Evolutionary conservation across 257 asterid genomes (phyloP).

Genomic region (Cruciata laevipes): DNA sequence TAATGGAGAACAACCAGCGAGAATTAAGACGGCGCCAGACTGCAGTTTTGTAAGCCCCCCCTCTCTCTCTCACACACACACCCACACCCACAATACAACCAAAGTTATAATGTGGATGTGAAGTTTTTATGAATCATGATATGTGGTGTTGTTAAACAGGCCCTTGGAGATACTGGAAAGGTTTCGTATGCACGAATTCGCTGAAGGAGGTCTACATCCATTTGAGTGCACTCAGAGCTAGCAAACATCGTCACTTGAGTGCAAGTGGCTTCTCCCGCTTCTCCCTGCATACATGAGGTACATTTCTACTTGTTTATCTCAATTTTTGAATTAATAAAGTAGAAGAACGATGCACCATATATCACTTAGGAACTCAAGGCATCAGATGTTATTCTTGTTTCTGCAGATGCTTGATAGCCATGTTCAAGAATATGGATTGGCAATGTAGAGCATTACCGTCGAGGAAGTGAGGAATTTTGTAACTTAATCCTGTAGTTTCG

Average conservation of each 20-base stretch:
- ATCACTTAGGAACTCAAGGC: background rate
- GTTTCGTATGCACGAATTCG: slow-evolving; percentile 76
- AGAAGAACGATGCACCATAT: too few relatives aligned
- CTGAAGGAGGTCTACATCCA: slow-evolving; percentile 87
- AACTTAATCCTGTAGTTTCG: background rate
- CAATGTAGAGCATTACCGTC: slow-evolving; percentile 6
- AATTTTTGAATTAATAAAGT: background rate
- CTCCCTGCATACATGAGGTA: background rate
- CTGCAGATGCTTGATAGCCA: background rate
- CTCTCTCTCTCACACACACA: background rate
- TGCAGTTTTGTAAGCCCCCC: slow-evolving; percentile 50
- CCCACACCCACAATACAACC: too few relatives aligned
- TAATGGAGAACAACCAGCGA: slow-evolving; percentile 79
- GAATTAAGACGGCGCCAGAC: slow-evolving; percentile 60
- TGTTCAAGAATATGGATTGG: background rate
- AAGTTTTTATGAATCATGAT: background rate
- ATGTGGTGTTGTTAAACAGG: slow-evolving; percentile 38
- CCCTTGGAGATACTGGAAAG: slow-evolving; percentile 89
- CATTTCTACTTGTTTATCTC: background rate
- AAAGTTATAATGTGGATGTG: background rate
- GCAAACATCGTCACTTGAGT: slow-evolving; percentile 3
- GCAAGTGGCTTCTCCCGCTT: background rate
- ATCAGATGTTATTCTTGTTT: background rate
- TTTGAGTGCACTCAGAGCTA: slow-evolving; percentile 96
- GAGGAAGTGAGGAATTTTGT: background rate